Percentiles rank a stretch among this genome's conserved stretches.
These are phyloP conservation scores for Alnus glutinosa DNA, from an alignment of 306 rosid genomes.

Conservation along the genomic window DNA sequence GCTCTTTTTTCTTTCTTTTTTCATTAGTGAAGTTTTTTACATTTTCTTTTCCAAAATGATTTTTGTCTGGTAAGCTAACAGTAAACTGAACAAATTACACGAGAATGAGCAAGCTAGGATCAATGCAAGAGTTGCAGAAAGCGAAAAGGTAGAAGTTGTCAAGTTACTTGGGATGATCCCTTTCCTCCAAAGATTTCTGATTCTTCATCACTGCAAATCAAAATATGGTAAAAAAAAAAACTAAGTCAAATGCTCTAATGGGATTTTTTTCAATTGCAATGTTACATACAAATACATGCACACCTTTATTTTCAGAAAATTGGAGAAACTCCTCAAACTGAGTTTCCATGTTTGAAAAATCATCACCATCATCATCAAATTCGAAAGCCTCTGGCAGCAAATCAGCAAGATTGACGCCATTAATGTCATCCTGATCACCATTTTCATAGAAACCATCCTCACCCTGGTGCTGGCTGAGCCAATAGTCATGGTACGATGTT, in stretches of 20 bases:
- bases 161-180: conserved; percentile 21
- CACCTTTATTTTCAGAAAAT: conserved; percentile 53
- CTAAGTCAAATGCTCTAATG: too few species aligned
- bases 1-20: conserved; percentile 11
- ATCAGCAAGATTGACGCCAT: conserved; percentile 37
- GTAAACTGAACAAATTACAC: conserved; percentile 18
- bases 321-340: conserved; percentile 73
- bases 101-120: conserved; percentile 38
- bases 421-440: conserved; percentile 31
- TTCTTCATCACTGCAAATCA: conserved; percentile 22
- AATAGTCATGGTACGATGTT: conserved; percentile 79
- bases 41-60: conserved; percentile 22
- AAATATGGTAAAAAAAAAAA: too few species aligned
- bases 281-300: neutral
- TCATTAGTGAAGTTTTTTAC: conserved; percentile 18
- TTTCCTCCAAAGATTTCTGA: conserved; percentile 39
- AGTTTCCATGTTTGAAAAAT: conserved; percentile 54
- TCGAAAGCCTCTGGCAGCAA: conserved; percentile 75
- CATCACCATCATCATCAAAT: conserved; percentile 55
- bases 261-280: neutral
- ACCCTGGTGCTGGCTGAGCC: conserved; percentile 79
- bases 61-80: conserved; percentile 20
- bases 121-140: conserved; percentile 42
- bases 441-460: conserved; percentile 47
- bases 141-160: conserved; percentile 7